Conservation (phyloP, 2,329 filamentous ascomycete genomes). For the Leptographium lundbergii region DNA sequence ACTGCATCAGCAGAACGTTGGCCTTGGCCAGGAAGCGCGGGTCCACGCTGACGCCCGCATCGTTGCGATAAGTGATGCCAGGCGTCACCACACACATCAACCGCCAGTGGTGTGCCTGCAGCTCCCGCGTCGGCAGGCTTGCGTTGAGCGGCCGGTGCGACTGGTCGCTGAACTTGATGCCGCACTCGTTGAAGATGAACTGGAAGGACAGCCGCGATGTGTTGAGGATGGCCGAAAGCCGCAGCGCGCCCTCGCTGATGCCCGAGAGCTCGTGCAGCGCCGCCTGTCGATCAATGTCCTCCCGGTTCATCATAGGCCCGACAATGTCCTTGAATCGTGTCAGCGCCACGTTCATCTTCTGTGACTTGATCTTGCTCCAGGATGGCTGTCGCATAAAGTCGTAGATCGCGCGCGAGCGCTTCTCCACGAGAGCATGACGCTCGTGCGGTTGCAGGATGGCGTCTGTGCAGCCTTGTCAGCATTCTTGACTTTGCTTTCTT, state of each 20-base stretch:
- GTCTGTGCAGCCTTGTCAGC: neutral
- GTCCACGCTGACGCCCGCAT: constrained; percentile 31
- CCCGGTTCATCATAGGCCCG: constrained; percentile 29
- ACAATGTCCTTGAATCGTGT: constrained; percentile 21
- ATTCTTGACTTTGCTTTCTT: neutral
- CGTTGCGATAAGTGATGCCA: constrained; percentile 40
- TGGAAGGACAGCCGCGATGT: constrained; percentile 22
- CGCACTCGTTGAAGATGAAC: constrained; percentile 34
- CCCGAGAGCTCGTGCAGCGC: constrained; percentile 29
- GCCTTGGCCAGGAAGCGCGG: constrained; percentile 31
- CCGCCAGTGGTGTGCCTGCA: constrained; percentile 38
- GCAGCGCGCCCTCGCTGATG: constrained; percentile 29
- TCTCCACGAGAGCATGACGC: constrained; percentile 23
- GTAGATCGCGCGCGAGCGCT: constrained; percentile 21
- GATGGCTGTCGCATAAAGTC: constrained; percentile 19
- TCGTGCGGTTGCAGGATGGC: constrained; percentile 13
- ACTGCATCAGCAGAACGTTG: constrained; percentile 34
- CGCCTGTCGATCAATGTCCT: constrained; percentile 20
- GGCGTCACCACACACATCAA: constrained; percentile 43
- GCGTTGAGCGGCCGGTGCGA: constrained; percentile 35
- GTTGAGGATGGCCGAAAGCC: constrained; percentile 34
- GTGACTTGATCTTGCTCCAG: constrained; percentile 15
- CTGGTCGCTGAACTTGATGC: constrained; percentile 33
- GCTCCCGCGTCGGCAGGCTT: constrained; percentile 23
- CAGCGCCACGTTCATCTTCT: constrained; percentile 13